A percentile compares a stretch with the other conserved stretches of the same genome.
These are phyloP conservation scores for Populus pruinosa DNA, from an alignment of 345 rosid species.

Conservation along the genomic window DNA sequence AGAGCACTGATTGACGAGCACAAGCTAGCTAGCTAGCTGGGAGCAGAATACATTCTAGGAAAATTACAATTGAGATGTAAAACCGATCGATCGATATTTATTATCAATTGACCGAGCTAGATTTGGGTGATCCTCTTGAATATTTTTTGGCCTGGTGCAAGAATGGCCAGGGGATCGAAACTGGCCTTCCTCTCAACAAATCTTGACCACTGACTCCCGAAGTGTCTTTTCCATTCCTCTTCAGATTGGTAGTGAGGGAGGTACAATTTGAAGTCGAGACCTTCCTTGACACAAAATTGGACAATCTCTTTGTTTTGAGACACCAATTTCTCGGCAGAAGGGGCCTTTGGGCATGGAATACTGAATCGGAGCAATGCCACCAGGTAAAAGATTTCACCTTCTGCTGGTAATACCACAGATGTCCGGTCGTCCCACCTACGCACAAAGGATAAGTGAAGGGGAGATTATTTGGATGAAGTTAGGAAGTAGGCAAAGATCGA, in stretches of 20 bases:
- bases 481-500: too few relatives aligned
- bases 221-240: conserved; percentile 82
- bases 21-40: neutral
- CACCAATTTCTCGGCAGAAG: conserved; percentile 47
- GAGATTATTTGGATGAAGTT: too few relatives aligned
- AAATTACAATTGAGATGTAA: neutral
- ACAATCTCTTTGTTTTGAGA: conserved; percentile 63
- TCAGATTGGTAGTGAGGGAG: conserved; percentile 76
- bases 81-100: neutral
- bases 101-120: conserved; percentile 2
- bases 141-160: conserved; percentile 89
- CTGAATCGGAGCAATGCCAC: conserved; percentile 79
- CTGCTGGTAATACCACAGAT: conserved; percentile 57
- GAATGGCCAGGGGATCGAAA: conserved; percentile 82
- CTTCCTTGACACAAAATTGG: conserved; percentile 41
- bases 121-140: conserved; percentile 44
- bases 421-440: conserved; percentile 73
- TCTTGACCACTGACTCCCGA: conserved; percentile 68
- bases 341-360: conserved; percentile 31
- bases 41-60: neutral
- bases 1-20: conserved; percentile 6
- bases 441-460: neutral
- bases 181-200: conserved; percentile 60
- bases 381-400: conserved; percentile 76
- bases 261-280: conserved; percentile 76